Conservation (phyloP, 2,329 filamentous ascomycete species). For the Fusarium ramigenum region DNA sequence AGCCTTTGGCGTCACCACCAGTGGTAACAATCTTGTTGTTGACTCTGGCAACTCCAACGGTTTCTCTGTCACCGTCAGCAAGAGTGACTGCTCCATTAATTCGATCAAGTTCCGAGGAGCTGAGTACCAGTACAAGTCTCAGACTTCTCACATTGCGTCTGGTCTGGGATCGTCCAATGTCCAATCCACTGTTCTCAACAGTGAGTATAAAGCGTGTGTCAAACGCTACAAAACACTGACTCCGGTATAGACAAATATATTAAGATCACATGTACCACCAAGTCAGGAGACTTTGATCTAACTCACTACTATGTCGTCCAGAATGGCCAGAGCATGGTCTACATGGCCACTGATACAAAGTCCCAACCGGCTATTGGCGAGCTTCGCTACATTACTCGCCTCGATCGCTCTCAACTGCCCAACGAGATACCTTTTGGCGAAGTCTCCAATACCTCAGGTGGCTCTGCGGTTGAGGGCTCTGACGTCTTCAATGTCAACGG, state of each 20-base stretch:
- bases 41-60: slow-evolving; percentile 60
- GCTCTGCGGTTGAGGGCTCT: slow-evolving; percentile 63
- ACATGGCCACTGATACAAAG: slow-evolving; percentile 70
- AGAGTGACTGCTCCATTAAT: slow-evolving; percentile 69
- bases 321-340: slow-evolving; percentile 68
- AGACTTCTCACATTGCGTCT: slow-evolving; percentile 53
- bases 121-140: slow-evolving; percentile 63
- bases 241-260: slow-evolving; percentile 54
- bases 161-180: slow-evolving; percentile 62
- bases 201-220: slow-evolving; percentile 15
- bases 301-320: slow-evolving; percentile 72
- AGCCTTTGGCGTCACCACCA: slow-evolving; percentile 55
- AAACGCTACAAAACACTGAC: neutral
- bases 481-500: slow-evolving; percentile 68
- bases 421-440: slow-evolving; percentile 63
- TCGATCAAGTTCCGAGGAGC: slow-evolving; percentile 68
- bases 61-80: slow-evolving; percentile 61
- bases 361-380: slow-evolving; percentile 66
- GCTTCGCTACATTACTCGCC: slow-evolving; percentile 70
- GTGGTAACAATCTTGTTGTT: slow-evolving; percentile 55
- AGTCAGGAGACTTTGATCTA: slow-evolving; percentile 54
- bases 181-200: slow-evolving; percentile 52
- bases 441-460: slow-evolving; percentile 64
- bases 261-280: slow-evolving; percentile 69
- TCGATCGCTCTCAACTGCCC: slow-evolving; percentile 61